Percentiles rank a stretch among this genome's conserved stretches.
Conservation (phyloP, 2,329 filamentous ascomycete species). For the Ceratocystiopsis minuta region DNA sequence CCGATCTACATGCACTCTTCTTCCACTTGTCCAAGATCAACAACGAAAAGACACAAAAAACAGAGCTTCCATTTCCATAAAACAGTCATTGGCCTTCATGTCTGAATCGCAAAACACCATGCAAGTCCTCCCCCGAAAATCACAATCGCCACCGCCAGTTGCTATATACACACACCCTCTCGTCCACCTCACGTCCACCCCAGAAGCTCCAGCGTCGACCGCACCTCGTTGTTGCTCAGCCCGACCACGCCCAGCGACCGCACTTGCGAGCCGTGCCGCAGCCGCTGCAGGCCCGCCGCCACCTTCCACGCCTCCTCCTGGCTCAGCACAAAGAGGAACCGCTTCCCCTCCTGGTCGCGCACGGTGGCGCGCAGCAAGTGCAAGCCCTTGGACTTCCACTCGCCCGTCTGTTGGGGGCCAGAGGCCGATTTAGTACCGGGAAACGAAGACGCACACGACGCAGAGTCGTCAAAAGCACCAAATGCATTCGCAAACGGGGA, state of each 20-base stretch:
- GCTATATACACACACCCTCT: neutral
- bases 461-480: conserved; percentile 17
- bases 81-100: too few species aligned
- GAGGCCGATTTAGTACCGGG: conserved; percentile 21
- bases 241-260: conserved; percentile 39
- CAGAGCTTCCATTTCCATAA: too few species aligned
- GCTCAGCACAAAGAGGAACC: conserved; percentile 44
- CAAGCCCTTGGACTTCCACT: conserved; percentile 35
- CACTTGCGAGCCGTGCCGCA: conserved; percentile 42
- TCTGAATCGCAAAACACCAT: too few species aligned
- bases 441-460: conserved; percentile 8
- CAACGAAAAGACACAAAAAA: too few species aligned
- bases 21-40: too few species aligned
- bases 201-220: conserved; percentile 36
- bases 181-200: conserved; percentile 26
- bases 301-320: conserved; percentile 55
- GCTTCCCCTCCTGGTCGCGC: conserved; percentile 47
- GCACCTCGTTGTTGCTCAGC: conserved; percentile 35
- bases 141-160: too few species aligned
- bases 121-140: too few species aligned
- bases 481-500: too few species aligned
- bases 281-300: conserved; percentile 38
- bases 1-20: too few species aligned
- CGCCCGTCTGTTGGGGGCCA: conserved; percentile 22
- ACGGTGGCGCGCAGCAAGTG: conserved; percentile 47